Conservation (phyloP, 148 eudicot genomes). For the Rhododendron vialii region DNA sequence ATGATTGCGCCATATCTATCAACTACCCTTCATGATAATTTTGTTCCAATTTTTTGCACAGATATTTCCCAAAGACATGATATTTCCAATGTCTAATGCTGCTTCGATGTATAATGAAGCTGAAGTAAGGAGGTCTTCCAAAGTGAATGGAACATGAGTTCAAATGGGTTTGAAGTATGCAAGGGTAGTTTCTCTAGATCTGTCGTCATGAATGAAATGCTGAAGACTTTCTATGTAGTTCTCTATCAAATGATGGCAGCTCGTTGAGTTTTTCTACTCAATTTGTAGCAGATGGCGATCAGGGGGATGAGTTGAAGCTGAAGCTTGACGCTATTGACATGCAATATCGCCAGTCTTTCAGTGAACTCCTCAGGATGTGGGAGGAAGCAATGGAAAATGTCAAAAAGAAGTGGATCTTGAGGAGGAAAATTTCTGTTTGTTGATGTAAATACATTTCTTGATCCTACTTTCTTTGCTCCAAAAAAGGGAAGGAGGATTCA, state of each 20-base stretch:
- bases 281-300: constrained; percentile 23
- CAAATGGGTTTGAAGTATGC: constrained; percentile 21
- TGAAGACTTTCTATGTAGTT: constrained; percentile 23
- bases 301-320: constrained; percentile 37
- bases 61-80: no score
- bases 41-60: not conserved
- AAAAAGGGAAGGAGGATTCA: not conserved
- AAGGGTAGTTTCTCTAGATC: constrained; percentile 13
- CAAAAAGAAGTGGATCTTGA: constrained; percentile 35
- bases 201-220: constrained; percentile 13
- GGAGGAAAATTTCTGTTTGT: constrained; percentile 29
- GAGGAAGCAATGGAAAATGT: constrained; percentile 37
- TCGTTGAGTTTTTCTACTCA: constrained; percentile 27
- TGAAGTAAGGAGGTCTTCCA: not conserved
- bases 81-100: no score
- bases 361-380: no score
- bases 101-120: no score
- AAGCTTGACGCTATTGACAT: constrained; percentile 63
- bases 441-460: constrained; percentile 18
- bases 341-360: constrained; percentile 18
- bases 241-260: constrained; percentile 33
- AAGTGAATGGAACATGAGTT: constrained; percentile 14
- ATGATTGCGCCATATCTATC: no score
- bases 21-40: not conserved
- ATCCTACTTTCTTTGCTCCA: not conserved